Percentiles rank a stretch among this genome's conserved stretches.
Conservation (phyloP, 192 early-diverging fungal genomes). For the Coemansia sp. region DNA sequence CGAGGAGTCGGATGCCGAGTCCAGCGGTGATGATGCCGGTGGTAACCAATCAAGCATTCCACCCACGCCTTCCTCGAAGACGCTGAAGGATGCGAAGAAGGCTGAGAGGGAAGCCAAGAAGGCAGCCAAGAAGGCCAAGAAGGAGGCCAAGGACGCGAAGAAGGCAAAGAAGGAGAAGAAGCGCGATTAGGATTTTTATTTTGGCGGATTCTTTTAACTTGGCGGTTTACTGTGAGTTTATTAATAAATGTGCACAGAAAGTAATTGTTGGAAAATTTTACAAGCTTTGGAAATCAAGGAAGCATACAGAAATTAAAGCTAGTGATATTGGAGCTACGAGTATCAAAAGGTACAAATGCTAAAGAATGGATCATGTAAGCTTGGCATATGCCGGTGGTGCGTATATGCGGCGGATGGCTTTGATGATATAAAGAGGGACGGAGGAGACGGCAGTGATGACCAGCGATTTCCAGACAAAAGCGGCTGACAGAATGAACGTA, state of each 20-base stretch:
- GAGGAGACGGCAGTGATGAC: slow-evolving; percentile 87
- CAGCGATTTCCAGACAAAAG: slow-evolving; percentile 88
- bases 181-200: background rate
- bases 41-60: slow-evolving; percentile 2
- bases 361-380: slow-evolving; percentile 50
- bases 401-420: slow-evolving; percentile 70
- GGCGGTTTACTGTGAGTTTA: too few relatives aligned
- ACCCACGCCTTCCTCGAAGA: slow-evolving; percentile 23
- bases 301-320: too few relatives aligned
- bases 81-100: slow-evolving; percentile 24
- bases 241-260: too few relatives aligned
- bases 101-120: slow-evolving; percentile 35
- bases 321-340: too few relatives aligned
- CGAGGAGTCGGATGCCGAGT: slow-evolving; percentile 34
- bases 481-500: slow-evolving; percentile 77
- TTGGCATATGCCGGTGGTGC: slow-evolving; percentile 91
- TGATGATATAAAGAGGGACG: slow-evolving; percentile 84
- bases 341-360: background rate
- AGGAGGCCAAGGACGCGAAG: slow-evolving; percentile 33
- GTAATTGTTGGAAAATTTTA: too few relatives aligned
- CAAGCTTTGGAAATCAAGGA: too few relatives aligned
- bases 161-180: slow-evolving; percentile 39
- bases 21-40: slow-evolving; percentile 14
- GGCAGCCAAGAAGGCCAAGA: slow-evolving; percentile 35
- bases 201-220: too few relatives aligned